Conservation (phyloP, 441 rosid species). For the Cnidoscolus chayamansa region DNA sequence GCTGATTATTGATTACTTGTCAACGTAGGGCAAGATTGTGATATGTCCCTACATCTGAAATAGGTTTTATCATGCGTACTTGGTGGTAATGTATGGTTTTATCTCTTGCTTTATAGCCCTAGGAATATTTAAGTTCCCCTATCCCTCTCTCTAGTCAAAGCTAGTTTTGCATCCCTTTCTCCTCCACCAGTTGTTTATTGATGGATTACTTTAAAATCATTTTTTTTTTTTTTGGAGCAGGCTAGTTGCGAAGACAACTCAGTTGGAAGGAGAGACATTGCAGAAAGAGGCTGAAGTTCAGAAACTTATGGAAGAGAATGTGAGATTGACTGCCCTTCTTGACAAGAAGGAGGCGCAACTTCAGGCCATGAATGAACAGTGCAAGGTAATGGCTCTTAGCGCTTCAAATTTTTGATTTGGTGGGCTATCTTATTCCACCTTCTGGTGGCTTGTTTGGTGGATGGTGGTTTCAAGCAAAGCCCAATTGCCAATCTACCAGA, state of each 20-base stretch:
- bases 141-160: not conserved
- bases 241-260: conserved; percentile 68
- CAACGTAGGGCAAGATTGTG: not conserved
- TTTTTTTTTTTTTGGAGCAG: conserved; percentile 38
- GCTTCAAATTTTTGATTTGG: conserved; percentile 41
- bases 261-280: conserved; percentile 77
- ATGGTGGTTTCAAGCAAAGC: conserved; percentile 11
- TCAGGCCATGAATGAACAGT: conserved; percentile 83
- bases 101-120: not conserved
- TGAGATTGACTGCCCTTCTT: conserved; percentile 63
- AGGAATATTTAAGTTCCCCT: not conserved
- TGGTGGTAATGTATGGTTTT: not conserved
- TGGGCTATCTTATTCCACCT: conserved; percentile 3
- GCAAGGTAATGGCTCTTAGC: conserved; percentile 82
- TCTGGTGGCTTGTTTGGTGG: conserved; percentile 10
- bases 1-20: not conserved
- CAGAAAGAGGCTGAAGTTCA: conserved; percentile 81
- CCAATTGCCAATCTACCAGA: conserved; percentile 6
- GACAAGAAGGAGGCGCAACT: conserved; percentile 95
- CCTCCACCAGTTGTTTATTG: not conserved
- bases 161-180: not conserved
- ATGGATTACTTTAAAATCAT: not conserved
- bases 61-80: not conserved
- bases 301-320: conserved; percentile 88
- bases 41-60: not conserved